Conservation (phyloP, 2,329 filamentous ascomycete species). For the Clonostachys chloroleuca region DNA sequence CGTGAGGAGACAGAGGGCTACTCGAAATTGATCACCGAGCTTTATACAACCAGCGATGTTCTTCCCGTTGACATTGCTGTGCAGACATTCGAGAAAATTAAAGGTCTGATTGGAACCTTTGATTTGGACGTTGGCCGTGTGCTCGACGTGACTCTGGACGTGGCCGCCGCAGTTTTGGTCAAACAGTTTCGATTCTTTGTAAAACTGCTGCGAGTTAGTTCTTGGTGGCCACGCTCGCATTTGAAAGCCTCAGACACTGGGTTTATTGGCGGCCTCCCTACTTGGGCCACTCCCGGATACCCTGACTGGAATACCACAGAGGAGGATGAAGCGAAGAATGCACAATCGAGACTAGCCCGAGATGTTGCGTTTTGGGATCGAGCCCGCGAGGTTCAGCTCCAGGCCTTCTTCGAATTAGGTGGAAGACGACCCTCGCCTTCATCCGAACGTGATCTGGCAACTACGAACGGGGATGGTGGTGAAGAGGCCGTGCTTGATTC, state of each 20-base stretch:
- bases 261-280: slow-evolving; percentile 66
- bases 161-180: slow-evolving; percentile 89
- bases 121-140: slow-evolving; percentile 94
- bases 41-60: slow-evolving; percentile 81
- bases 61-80: slow-evolving; percentile 73
- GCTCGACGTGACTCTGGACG: slow-evolving; percentile 89
- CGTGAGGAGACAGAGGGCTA: slow-evolving; percentile 96
- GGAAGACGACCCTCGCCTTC: slow-evolving; percentile 56
- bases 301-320: slow-evolving; percentile 59
- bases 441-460: slow-evolving; percentile 14
- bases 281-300: slow-evolving; percentile 77
- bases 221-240: slow-evolving; percentile 85
- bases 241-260: slow-evolving; percentile 32
- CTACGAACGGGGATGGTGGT: slow-evolving; percentile 26
- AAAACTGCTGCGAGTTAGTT: slow-evolving; percentile 84
- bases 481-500: slow-evolving; percentile 47
- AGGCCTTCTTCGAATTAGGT: slow-evolving; percentile 87
- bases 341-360: slow-evolving; percentile 53
- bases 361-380: slow-evolving; percentile 79
- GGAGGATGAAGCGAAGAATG: slow-evolving; percentile 60
- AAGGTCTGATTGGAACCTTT: slow-evolving; percentile 93
- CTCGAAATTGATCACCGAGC: slow-evolving; percentile 90
- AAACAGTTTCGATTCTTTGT: slow-evolving; percentile 94
- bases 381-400: slow-evolving; percentile 70
- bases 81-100: slow-evolving; percentile 86